Base-by-base conservation (phyloP, 441 rosid species). In the California macrophylla region DNA sequence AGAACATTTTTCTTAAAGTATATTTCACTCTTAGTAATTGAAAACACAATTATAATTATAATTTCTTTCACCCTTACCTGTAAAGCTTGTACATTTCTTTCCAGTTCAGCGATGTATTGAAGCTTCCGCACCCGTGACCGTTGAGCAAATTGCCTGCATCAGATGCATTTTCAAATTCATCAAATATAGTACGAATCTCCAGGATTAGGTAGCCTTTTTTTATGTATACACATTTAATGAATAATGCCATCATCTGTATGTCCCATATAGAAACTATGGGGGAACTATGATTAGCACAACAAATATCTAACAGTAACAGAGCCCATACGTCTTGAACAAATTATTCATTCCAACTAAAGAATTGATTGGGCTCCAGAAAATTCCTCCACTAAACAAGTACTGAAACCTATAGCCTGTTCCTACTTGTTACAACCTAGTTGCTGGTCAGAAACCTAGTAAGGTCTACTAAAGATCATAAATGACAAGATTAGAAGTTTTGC, bases 31-130 rank as follows among this genome's bases (percentile, higher is more conserved):
- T 58, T 23, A 4, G 20, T 58, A 21, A 24, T 24, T 12, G 32
- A 13, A 68, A 70, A 50, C 20, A 61, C 64, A 34, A 54, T 29
- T 28, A 75, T 12, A 16, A 60, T 60, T 54, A 71, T 26, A 4
- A 24, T 29, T 60, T 23, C 56, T 36, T 42, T 75, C 52, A 29
- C 32, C 72, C 79, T 78, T 76, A 80, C 99, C 91, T 96, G 97
- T 78, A 96, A 87, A 79, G 89, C 88, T 82, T 93, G 98, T 58
- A 96, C 99, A 80, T 86, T 93, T 71, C 94, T 87, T 85, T 96
- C 99, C 79, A 93, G 81, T 84, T 96, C 99, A 81, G 98, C 93
- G 78, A 96, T 93, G 85, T 93, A 93, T 82, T 96, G 99, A 73
- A 96, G 98, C 78, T 96, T 96, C 20, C 99, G 91, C 42, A 93